A percentile compares a stretch with the other conserved stretches of the same genome.
Conservation (phyloP, 352 stramenopile species). For the Phytophthora melonis region DNA sequence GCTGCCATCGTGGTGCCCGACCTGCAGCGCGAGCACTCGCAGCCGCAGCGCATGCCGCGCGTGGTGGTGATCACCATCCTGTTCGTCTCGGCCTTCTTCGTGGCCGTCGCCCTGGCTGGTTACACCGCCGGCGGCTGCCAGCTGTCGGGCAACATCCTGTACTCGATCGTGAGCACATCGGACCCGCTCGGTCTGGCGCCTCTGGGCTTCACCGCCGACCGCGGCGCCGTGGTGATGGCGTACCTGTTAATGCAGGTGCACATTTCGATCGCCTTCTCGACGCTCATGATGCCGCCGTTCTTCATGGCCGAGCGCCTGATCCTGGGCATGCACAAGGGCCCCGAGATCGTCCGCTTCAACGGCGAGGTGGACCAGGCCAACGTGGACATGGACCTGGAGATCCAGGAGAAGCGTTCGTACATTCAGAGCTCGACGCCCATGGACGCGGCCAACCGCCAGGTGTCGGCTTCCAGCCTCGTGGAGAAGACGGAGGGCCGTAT, state of each 20-base stretch:
- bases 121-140: slow-evolving; percentile 63
- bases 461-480: slow-evolving; percentile 30
- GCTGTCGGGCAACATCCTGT: slow-evolving; percentile 65
- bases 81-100: slow-evolving; percentile 59
- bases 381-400: slow-evolving; percentile 36
- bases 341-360: slow-evolving; percentile 33
- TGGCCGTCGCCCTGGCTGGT: slow-evolving; percentile 46
- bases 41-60: slow-evolving; percentile 61
- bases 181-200: slow-evolving; percentile 36
- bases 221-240: slow-evolving; percentile 56
- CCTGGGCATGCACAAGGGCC: slow-evolving; percentile 67
- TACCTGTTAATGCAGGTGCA: slow-evolving; percentile 68
- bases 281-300: slow-evolving; percentile 61
- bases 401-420: slow-evolving; percentile 36
- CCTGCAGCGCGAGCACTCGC: slow-evolving; percentile 60
- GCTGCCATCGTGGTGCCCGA: slow-evolving; percentile 63
- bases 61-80: slow-evolving; percentile 60
- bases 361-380: slow-evolving; percentile 30
- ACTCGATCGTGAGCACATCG: slow-evolving; percentile 52
- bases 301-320: slow-evolving; percentile 70
- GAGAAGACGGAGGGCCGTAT: slow-evolving; percentile 38
- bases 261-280: slow-evolving; percentile 59
- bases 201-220: slow-evolving; percentile 57
- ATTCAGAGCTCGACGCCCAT: slow-evolving; percentile 43
- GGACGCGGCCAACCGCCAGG: slow-evolving; percentile 19